A percentile compares a stretch with the other conserved stretches of the same genome.
Conservation (phyloP, 352 stramenopile species). For the Pythium myriotylum region DNA sequence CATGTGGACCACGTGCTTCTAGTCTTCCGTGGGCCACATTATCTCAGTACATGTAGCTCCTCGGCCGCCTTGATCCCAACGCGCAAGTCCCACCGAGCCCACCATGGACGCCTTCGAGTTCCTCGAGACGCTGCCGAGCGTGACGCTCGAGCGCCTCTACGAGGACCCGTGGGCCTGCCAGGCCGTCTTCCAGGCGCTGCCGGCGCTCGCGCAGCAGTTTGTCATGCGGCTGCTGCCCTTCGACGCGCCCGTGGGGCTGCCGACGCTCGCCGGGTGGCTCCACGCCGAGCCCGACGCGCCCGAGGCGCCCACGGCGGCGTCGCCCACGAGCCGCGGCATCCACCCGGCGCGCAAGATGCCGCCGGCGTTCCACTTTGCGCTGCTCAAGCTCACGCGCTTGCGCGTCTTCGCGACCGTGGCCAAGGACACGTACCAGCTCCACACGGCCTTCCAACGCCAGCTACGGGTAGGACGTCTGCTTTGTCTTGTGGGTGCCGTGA, state of each 20-base stretch:
- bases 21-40: slow-evolving; percentile 6
- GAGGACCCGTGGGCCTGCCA: slow-evolving; percentile 89
- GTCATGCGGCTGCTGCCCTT: slow-evolving; percentile 86
- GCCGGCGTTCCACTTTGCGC: slow-evolving; percentile 49
- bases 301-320: neutral
- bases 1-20: no score
- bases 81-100: no score
- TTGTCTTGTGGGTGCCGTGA: no score
- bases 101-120: slow-evolving; percentile 88
- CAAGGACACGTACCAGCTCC: slow-evolving; percentile 44
- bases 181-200: slow-evolving; percentile 87
- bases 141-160: slow-evolving; percentile 79
- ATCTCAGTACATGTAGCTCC: slow-evolving; percentile 10
- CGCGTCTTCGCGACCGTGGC: slow-evolving; percentile 50
- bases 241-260: slow-evolving; percentile 46
- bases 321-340: neutral
- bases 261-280: slow-evolving; percentile 72
- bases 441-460: slow-evolving; percentile 63
- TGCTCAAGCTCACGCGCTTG: slow-evolving; percentile 60
- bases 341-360: slow-evolving; percentile 38
- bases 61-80: neutral
- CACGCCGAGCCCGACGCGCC: slow-evolving; percentile 37
- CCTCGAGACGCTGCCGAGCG: slow-evolving; percentile 76
- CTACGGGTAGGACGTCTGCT: slow-evolving; percentile 61
- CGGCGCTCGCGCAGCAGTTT: slow-evolving; percentile 88